Conservation (phyloP, 139 green algal genomes). For the Gonium pectorale region DNA sequence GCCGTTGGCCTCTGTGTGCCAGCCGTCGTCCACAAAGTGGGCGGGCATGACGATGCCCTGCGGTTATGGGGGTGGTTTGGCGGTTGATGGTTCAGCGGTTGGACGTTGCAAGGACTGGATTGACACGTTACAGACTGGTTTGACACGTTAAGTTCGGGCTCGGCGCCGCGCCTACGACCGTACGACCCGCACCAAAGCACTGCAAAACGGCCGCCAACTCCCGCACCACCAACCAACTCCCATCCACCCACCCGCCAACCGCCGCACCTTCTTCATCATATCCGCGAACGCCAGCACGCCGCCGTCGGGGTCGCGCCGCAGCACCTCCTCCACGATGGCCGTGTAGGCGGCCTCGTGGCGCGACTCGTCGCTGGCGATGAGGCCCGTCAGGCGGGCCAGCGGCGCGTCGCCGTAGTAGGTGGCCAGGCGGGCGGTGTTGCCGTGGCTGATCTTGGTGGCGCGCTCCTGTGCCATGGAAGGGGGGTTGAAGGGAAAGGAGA, state of each 20-base stretch:
- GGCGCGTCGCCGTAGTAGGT: conserved; percentile 86
- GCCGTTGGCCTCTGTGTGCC: conserved; percentile 68
- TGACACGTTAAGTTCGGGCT: no score
- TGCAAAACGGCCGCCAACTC: no score
- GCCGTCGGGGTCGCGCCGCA: conserved; percentile 60
- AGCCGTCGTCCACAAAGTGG: conserved; percentile 94
- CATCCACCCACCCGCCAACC: neutral
- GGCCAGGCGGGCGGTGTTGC: conserved; percentile 93
- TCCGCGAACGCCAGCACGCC: conserved; percentile 93
- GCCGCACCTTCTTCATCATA: conserved; percentile 95
- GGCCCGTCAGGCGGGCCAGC: conserved; percentile 85
- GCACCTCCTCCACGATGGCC: conserved; percentile 52
- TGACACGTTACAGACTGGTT: no score
- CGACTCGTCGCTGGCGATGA: conserved; percentile 95
- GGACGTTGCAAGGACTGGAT: no score
- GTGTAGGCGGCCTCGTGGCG: conserved; percentile 89
- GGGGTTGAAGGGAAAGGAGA: no score
- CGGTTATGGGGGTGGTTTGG: neutral
- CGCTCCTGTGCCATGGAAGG: conserved; percentile 27
- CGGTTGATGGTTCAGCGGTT: no score
- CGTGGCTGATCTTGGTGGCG: conserved; percentile 87
- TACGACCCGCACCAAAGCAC: no score
- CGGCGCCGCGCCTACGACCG: no score
- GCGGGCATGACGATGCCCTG: conserved; percentile 98
- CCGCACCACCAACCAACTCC: neutral